These are phyloP conservation scores for Kodamaea leandrae DNA, from an alignment of 805 yeast species.

Conservation along the genomic window DNA sequence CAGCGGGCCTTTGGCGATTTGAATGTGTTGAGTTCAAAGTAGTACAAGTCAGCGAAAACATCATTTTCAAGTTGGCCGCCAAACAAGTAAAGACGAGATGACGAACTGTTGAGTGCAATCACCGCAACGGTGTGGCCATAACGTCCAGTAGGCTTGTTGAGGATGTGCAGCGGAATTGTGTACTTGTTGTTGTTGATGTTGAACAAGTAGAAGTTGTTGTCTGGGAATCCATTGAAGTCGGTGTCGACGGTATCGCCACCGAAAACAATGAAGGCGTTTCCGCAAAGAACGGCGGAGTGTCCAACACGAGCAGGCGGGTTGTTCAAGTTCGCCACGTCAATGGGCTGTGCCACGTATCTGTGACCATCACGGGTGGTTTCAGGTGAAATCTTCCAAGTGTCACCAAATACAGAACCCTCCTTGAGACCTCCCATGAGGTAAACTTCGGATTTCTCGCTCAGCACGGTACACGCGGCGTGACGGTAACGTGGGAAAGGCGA, in stretches of 20 bases:
- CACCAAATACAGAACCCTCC: constrained; percentile 90
- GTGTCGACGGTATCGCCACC: constrained; percentile 95
- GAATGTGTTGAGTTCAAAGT: constrained; percentile 83
- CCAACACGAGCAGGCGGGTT: constrained; percentile 97
- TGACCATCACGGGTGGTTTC: constrained; percentile 23
- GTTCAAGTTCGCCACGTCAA: constrained; percentile 59
- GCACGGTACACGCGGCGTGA: constrained; percentile 76
- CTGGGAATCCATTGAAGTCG: constrained; percentile 72
- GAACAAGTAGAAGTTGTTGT: constrained; percentile 85
- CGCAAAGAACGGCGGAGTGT: constrained; percentile 87
- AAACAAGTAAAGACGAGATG: constrained; percentile 68
- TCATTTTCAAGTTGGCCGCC: constrained; percentile 93
- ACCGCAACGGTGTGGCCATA: constrained; percentile 92
- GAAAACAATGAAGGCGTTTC: constrained; percentile 90
- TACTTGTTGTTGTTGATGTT: constrained; percentile 50
- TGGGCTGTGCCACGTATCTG: constrained; percentile 29
- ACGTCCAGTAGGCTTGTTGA: constrained; percentile 78
- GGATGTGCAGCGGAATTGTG: constrained; percentile 43
- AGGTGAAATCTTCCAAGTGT: constrained; percentile 84
- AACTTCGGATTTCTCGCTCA: constrained; percentile 77
- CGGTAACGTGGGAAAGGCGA: constrained; percentile 95
- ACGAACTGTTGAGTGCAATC: constrained; percentile 47
- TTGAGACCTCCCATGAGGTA: constrained; percentile 94
- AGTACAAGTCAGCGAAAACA: constrained; percentile 78
- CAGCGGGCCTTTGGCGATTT: constrained; percentile 81